Evolutionary conservation across 352 stramenopile genomes (phyloP).

Genomic region (Thraustochytrium sp.): DNA sequence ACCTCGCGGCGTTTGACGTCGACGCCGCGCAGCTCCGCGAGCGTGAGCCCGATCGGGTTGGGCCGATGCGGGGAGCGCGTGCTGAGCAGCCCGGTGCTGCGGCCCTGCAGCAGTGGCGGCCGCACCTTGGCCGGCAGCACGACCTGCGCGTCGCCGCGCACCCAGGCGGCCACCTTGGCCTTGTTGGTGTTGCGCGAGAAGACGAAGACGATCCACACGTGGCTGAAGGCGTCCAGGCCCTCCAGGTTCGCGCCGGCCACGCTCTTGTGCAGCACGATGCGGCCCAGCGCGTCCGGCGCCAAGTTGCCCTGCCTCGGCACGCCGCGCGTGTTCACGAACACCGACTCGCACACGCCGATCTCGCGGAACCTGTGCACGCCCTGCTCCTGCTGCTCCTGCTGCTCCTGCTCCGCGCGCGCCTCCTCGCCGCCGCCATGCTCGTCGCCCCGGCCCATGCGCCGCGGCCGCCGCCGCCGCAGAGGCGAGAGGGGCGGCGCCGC

Average conservation of each 20-base stretch:
- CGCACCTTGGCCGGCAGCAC: slow-evolving; percentile 55
- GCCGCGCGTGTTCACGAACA: slow-evolving; percentile 34
- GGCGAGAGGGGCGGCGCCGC: too few relatives aligned
- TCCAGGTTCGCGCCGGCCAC: slow-evolving; percentile 40
- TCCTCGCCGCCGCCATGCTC: background rate
- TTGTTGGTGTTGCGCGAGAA: slow-evolving; percentile 50
- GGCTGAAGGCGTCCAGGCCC: slow-evolving; percentile 46
- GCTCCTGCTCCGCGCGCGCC: background rate
- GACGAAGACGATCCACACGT: slow-evolving; percentile 49
- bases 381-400: background rate
- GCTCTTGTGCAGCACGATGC: slow-evolving; percentile 12
- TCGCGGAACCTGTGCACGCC: background rate
- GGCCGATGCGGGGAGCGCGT: slow-evolving; percentile 58
- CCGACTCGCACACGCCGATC: slow-evolving; percentile 11
- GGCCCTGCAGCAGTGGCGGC: slow-evolving; percentile 54
- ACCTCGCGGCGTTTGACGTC: slow-evolving; percentile 18
- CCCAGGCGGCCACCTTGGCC: background rate
- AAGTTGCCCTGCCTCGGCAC: slow-evolving; percentile 45
- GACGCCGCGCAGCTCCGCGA: slow-evolving; percentile 44
- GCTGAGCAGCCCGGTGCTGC: slow-evolving; percentile 54
- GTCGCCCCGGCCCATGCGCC: too few relatives aligned
- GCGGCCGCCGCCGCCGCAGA: too few relatives aligned
- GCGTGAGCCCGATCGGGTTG: slow-evolving; percentile 57
- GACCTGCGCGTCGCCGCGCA: background rate
- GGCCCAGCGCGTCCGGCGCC: slow-evolving; percentile 30